A percentile compares a stretch with the other conserved stretches of the same genome.
phyloP scores from a whole-genome alignment of 257 asterid genomes.

The Solanum stenotomum region DNA sequence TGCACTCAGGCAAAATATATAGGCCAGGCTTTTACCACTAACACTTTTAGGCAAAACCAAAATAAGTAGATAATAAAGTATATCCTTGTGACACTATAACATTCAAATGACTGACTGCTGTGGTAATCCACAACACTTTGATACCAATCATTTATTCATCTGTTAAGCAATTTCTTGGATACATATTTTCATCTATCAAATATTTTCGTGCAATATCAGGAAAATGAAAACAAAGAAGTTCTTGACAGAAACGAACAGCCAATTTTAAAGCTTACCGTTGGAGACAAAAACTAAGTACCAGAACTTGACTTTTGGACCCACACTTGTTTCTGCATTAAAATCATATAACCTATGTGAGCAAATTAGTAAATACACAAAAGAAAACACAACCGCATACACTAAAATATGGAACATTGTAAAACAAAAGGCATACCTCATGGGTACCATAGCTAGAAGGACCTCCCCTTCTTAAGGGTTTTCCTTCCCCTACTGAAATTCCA shows the following conservation, averaged over 20 bases:
- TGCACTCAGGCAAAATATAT: background rate
- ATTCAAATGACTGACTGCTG: background rate
- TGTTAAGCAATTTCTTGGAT: background rate
- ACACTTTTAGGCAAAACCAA: background rate
- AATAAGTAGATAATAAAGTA: background rate
- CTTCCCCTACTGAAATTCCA: slow-evolving; percentile 49
- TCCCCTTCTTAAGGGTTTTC: slow-evolving; percentile 57
- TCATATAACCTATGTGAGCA: background rate
- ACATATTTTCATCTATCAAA: background rate
- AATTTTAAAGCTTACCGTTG: slow-evolving; percentile 37
- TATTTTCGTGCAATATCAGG: background rate
- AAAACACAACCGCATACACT: background rate
- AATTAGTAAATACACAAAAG: background rate
- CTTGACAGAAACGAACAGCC: background rate
- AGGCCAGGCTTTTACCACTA: background rate
- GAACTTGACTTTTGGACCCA: slow-evolving; percentile 96
- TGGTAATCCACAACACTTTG: background rate
- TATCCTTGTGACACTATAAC: background rate
- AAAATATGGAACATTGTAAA: background rate
- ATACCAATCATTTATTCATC: background rate
- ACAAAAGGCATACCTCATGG: slow-evolving; percentile 45
- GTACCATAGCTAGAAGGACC: slow-evolving; percentile 50
- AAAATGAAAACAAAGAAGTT: background rate
- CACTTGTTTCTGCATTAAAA: slow-evolving; percentile 71
- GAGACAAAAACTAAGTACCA: slow-evolving; percentile 49